Evolutionary conservation across 2,329 filamentous ascomycete genomes (phyloP).

Genomic region (Penicillium italicum): DNA sequence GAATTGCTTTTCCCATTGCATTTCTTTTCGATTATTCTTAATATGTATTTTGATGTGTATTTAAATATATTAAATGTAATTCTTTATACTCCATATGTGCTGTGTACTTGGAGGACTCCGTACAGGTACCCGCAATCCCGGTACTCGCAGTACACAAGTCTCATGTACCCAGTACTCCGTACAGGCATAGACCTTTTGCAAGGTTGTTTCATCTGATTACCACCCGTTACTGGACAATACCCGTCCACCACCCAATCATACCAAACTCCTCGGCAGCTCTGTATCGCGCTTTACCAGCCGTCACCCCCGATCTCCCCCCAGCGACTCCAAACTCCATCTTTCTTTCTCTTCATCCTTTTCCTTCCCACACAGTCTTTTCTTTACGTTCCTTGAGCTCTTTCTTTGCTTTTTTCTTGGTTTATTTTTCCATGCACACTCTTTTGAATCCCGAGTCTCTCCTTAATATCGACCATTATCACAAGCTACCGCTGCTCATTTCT

Average conservation of each 20-base stretch:
- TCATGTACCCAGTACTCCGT: conserved; percentile 9
- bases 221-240: conserved; percentile 11
- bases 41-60: background rate
- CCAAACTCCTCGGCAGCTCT: conserved; percentile 5
- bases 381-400: conserved; percentile 18
- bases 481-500: conserved; percentile 21
- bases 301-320: conserved; percentile 12
- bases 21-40: background rate
- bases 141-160: conserved; percentile 6
- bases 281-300: conserved; percentile 11
- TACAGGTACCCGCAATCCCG: background rate
- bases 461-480: conserved; percentile 15
- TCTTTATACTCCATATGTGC: background rate
- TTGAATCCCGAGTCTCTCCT: conserved; percentile 26
- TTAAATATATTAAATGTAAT: background rate
- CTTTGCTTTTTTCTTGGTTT: conserved; percentile 20
- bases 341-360: conserved; percentile 17
- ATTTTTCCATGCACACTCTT: conserved; percentile 18
- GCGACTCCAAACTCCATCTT: conserved; percentile 16
- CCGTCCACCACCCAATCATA: conserved; percentile 3
- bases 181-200: conserved; percentile 5
- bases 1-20: background rate
- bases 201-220: conserved; percentile 5
- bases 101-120: background rate
- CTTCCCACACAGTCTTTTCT: conserved; percentile 15